phyloP scores from a whole-genome alignment of 805 yeast genomes.

The Clavispora carvajalis region DNA sequence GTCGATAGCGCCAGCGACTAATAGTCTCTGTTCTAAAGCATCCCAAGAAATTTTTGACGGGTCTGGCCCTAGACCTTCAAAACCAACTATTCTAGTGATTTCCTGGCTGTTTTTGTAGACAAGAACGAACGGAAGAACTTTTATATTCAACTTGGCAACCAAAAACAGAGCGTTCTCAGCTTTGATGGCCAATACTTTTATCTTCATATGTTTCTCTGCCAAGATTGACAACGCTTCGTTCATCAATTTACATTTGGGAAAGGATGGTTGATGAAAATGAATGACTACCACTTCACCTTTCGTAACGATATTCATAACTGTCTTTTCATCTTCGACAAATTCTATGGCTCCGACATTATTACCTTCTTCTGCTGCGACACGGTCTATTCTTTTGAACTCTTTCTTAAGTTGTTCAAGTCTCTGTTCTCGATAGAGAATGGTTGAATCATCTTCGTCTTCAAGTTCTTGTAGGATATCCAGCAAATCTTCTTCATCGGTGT shows the following conservation, averaged over 20 bases:
- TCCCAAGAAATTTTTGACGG: slow-evolving; percentile 43
- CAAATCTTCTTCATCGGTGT: slow-evolving; percentile 37
- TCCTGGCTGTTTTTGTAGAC: slow-evolving; percentile 59
- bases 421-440: slow-evolving; percentile 53
- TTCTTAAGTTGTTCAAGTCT: slow-evolving; percentile 53
- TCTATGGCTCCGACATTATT: slow-evolving; percentile 29
- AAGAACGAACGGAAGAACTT: slow-evolving; percentile 67
- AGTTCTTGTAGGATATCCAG: slow-evolving; percentile 40
- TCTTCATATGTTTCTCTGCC: slow-evolving; percentile 53
- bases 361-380: slow-evolving; percentile 20
- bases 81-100: slow-evolving; percentile 58
- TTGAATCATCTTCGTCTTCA: slow-evolving; percentile 40
- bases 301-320: slow-evolving; percentile 48
- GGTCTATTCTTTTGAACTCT: slow-evolving; percentile 34
- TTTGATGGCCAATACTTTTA: slow-evolving; percentile 49
- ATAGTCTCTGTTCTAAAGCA: slow-evolving; percentile 38
- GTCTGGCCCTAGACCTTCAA: slow-evolving; percentile 50
- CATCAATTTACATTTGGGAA: slow-evolving; percentile 58
- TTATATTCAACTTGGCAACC: slow-evolving; percentile 55
- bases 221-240: slow-evolving; percentile 39
- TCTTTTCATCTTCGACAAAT: slow-evolving; percentile 46
- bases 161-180: slow-evolving; percentile 71
- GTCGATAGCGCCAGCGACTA: slow-evolving; percentile 23
- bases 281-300: slow-evolving; percentile 34
- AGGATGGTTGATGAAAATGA: slow-evolving; percentile 60